phyloP scores from a whole-genome alignment of 169 alveolate genomes.

The Perkinsus chesapeaki region DNA sequence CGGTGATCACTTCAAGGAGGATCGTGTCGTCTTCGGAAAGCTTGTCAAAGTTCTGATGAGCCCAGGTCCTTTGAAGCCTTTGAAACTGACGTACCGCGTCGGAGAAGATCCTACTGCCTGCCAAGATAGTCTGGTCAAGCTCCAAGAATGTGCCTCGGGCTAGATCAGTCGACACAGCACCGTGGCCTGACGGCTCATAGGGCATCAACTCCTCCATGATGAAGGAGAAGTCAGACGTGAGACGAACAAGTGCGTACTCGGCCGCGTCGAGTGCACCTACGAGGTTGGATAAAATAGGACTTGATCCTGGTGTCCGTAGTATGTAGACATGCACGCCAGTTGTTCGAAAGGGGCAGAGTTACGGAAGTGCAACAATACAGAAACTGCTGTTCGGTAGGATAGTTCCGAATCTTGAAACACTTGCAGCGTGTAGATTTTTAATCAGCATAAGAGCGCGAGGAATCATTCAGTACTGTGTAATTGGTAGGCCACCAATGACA shows the following conservation, averaged over 20 bases:
- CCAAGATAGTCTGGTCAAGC: not conserved
- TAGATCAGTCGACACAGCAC: not conserved
- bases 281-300: too few relatives aligned
- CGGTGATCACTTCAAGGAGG: not conserved
- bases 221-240: not conserved
- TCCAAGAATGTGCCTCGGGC: not conserved
- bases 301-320: too few relatives aligned
- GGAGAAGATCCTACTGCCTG: not conserved
- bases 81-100: not conserved
- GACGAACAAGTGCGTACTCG: not conserved
- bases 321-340: too few relatives aligned
- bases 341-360: too few relatives aligned
- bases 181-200: not conserved
- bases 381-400: too few relatives aligned
- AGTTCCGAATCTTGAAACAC: too few relatives aligned
- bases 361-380: too few relatives aligned
- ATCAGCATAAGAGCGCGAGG: not conserved
- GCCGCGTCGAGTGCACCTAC: too few relatives aligned
- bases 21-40: not conserved
- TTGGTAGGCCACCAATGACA: not conserved
- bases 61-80: not conserved
- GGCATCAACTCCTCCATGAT: not conserved
- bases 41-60: not conserved
- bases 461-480: too few relatives aligned
- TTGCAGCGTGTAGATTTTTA: too few relatives aligned